Evolutionary conservation across 768 basidiomycete species (phyloP).

Genomic region (Favolaschia claudopus): DNA sequence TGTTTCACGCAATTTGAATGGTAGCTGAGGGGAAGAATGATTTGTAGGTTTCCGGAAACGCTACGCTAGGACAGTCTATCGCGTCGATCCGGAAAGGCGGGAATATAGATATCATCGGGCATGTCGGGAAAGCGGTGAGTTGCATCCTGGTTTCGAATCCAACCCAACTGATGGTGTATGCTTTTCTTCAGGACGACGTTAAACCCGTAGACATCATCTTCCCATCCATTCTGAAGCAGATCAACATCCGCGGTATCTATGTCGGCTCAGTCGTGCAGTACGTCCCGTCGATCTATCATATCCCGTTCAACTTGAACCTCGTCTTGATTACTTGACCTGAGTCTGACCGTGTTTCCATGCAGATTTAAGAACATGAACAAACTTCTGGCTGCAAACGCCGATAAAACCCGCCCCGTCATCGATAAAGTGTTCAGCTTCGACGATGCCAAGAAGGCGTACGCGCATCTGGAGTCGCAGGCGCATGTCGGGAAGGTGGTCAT

Average conservation of each 20-base stretch:
- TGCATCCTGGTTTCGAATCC: neutral
- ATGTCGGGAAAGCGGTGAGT: constrained; percentile 47
- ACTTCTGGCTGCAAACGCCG: constrained; percentile 50
- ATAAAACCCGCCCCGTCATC: constrained; percentile 52
- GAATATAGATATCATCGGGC: constrained; percentile 58
- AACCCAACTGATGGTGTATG: neutral
- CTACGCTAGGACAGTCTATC: constrained; percentile 55
- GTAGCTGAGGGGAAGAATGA: too few species aligned
- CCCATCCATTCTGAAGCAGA: constrained; percentile 45
- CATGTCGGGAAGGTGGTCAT: constrained; percentile 59
- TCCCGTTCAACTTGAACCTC: neutral
- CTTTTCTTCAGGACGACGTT: constrained; percentile 27
- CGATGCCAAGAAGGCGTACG: constrained; percentile 48
- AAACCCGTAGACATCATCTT: constrained; percentile 40
- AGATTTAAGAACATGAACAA: constrained; percentile 64
- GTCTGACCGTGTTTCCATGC: too few species aligned
- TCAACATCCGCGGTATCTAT: constrained; percentile 58
- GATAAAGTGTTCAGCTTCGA: constrained; percentile 50
- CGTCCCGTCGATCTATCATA: too few species aligned
- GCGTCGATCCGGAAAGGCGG: constrained; percentile 50
- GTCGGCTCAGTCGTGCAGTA: constrained; percentile 68
- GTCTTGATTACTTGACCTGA: neutral
- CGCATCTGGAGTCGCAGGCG: constrained; percentile 50
- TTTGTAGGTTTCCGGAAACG: constrained; percentile 59
- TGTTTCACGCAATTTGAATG: too few species aligned